phyloP scores from a whole-genome alignment of 1,284 basidiomycete genomes.

The Ganoderma boninense region DNA sequence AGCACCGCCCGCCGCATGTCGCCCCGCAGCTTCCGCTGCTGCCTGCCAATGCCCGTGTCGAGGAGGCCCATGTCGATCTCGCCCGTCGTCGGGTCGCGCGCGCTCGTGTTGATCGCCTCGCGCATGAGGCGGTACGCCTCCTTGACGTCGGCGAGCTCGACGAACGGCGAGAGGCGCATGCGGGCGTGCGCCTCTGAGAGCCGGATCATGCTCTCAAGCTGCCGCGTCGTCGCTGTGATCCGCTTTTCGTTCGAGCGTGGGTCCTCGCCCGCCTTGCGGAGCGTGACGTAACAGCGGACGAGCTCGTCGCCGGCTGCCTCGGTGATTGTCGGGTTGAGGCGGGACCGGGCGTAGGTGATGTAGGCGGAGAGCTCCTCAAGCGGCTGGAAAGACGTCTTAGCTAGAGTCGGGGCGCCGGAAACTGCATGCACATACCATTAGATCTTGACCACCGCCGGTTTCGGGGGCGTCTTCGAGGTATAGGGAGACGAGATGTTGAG shows the following conservation, averaged over 20 bases:
- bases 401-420: not conserved
- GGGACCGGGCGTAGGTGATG: conserved; percentile 93
- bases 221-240: conserved; percentile 97
- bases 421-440: conserved; percentile 68
- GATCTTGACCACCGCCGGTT: conserved; percentile 68
- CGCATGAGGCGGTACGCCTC: conserved; percentile 95
- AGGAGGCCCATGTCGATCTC: conserved; percentile 97
- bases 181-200: conserved; percentile 96
- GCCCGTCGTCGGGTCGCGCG: conserved; percentile 95
- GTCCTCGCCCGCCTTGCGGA: conserved; percentile 93
- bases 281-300: conserved; percentile 90
- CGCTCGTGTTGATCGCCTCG: conserved; percentile 93
- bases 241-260: conserved; percentile 89
- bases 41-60: conserved; percentile 90
- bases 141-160: conserved; percentile 88
- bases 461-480: conserved; percentile 93
- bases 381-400: conserved; percentile 58
- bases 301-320: conserved; percentile 89
- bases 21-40: conserved; percentile 83
- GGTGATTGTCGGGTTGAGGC: conserved; percentile 89
- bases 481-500: conserved; percentile 92
- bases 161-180: conserved; percentile 90
- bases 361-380: conserved; percentile 92
- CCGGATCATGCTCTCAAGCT: conserved; percentile 98
- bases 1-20: conserved; percentile 87